Conservation (phyloP, 495 filamentous ascomycete species). For the Aspergillus baeticus region DNA sequence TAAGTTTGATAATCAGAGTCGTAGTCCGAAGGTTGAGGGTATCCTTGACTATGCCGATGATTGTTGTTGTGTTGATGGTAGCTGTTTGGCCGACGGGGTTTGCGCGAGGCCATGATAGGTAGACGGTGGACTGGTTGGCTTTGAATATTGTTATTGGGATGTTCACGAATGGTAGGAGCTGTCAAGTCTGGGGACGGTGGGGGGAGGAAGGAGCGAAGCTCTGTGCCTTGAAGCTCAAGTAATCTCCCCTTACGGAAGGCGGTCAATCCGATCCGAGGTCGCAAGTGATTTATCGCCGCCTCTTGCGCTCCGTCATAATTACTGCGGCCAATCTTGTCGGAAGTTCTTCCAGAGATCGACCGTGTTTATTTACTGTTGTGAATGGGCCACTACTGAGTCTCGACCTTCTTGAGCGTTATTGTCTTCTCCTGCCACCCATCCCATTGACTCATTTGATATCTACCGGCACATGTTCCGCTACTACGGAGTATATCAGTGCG, state of each 20-base stretch:
- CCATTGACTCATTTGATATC: constrained; percentile 3
- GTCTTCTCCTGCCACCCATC: background rate
- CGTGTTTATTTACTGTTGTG: background rate
- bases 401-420: too few species aligned
- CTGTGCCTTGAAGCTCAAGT: constrained; percentile 12
- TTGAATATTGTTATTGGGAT: too few species aligned
- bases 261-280: constrained; percentile 12
- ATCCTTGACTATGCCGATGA: constrained; percentile 28
- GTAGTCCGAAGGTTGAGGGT: constrained; percentile 59
- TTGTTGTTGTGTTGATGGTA: constrained; percentile 32
- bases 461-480: constrained; percentile 8
- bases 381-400: background rate
- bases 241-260: constrained; percentile 17
- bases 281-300: background rate
- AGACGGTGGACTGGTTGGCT: background rate
- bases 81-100: constrained; percentile 33
- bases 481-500: constrained; percentile 11
- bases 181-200: background rate
- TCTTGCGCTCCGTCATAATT: background rate
- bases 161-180: too few species aligned
- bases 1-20: constrained; percentile 54
- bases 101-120: constrained; percentile 36
- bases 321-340: background rate
- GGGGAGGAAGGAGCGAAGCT: background rate
- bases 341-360: too few species aligned